Evolutionary conservation across 2,329 filamentous ascomycete genomes (phyloP).

Genomic region (Aureobasidium sp.): DNA sequence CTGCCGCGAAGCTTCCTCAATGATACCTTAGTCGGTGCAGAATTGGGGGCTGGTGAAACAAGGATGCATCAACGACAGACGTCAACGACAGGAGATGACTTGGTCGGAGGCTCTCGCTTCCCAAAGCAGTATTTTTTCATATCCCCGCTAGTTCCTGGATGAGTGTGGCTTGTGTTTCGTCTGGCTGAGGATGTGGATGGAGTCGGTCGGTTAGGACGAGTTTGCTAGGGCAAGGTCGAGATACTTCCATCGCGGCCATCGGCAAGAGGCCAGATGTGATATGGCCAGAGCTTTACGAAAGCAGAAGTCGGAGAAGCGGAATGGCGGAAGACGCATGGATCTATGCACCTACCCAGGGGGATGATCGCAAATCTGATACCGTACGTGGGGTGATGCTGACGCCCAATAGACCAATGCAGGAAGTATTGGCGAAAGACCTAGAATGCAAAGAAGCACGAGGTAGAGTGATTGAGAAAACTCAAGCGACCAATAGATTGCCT

Average conservation of each 20-base stretch:
- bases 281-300: constrained; percentile 3
- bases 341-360: background rate
- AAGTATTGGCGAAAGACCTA: background rate
- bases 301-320: background rate
- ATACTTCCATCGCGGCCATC: background rate
- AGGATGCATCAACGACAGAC: background rate
- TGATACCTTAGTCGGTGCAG: background rate
- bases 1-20: background rate
- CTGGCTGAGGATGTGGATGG: background rate
- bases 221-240: background rate
- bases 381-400: constrained; percentile 1
- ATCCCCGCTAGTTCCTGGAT: background rate
- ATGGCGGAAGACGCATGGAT: constrained; percentile 1
- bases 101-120: background rate
- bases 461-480: background rate
- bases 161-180: background rate
- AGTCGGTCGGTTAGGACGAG: background rate
- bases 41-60: background rate
- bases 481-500: constrained; percentile 1
- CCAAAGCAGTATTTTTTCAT: background rate
- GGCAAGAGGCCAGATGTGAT: background rate
- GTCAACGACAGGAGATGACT: background rate
- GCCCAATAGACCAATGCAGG: background rate
- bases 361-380: background rate
- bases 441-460: background rate